Base-by-base conservation (phyloP, 2,329 filamentous ascomycete genomes). In the Phaeosphaeriaceae sp. region DNA sequence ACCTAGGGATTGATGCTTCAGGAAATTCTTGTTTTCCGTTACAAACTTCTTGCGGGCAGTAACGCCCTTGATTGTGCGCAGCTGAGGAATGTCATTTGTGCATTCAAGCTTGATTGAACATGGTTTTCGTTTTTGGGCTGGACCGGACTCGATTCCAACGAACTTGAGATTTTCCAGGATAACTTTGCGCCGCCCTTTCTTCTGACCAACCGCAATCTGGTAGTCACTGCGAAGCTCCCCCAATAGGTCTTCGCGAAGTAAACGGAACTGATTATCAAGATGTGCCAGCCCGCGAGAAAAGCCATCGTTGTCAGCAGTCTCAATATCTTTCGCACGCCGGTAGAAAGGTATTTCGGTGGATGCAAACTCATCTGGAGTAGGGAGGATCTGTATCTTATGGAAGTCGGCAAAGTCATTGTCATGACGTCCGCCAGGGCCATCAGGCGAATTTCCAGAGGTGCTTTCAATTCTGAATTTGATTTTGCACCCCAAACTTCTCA, bases 191-290 rank as follows among this genome's bases (percentile, higher is more conserved):
- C 74, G 62, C 12, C 77, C 79, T 52, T 75, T 78, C 55, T 81
- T 84, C n/a, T 71, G 73, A 0, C 79, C 79, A 9, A 67, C 74
- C 0, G 81, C 76, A 4, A 78, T 71, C 21, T 83, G 78, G 0
- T 87, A 66, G 39, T 88, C 86, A 7, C 85, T 82, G 1, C 84
- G 79, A 2, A 92, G 74, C 53, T 88, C 86, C 0, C 77, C 82
- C 0, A 91, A 71, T 79, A 90, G 86, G 53, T 91, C 88, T 58
- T 92, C 87, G 2, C 88, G 76, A 0, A 90, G 74, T 0, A 91
- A 77, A 0, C 88, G 85, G 55, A 88, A 92, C 42, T 90, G 85
- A 61, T 87, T 89, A 60, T 89, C 88, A 0, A 89, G 68, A 63
- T 90, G 85, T 0, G 74, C 68, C 0, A 70, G 70, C 0, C 79